Base-by-base conservation (phyloP, 106 monocot species). In the Dioscorea dumetorum region DNA sequence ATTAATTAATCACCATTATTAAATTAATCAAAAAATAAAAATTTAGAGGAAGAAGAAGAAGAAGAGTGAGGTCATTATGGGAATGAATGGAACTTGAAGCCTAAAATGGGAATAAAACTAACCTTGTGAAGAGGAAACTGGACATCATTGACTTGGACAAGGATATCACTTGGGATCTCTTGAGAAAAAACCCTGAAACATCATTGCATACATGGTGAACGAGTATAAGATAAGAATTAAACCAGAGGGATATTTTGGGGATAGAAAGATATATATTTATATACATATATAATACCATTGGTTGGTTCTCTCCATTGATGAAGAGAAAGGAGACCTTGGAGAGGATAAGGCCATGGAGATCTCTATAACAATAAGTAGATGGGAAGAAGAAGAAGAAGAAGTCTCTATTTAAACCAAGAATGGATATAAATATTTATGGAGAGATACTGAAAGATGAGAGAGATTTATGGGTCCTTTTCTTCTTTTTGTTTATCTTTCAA, bases 121-220 rank as follows among this genome's bases (percentile, higher is more conserved):
- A 85, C 89, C 82, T 85, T 90, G 70, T 85, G 89, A 32, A 90
- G 80, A 60, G 74, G 76, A 57, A 85, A 90, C 11, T 54, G 57
- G 23, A 67, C 63, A 20, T 72, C 71, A 48, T 74, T 85, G 57
- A 90, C 72, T 31, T 71, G 54, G 10, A 90, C 74, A 14, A 77
- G 58, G 35, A 90, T 63, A 35, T 90, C 89, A 17, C 76, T 69
- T 0, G 82, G 85, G 50, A 90, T 77, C 10, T 75, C 82, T 66
- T 77, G 82, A 18, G 82, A 77, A 5, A 74, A 65, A 22, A 82
- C 76, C 84, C 85, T 88, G 68, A 59, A 64, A 19, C 41, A 41
- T 10, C 10, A 8, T 41, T 41, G 41, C 41, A 2, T 8, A 21
- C n/a, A 75, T 16, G n/a, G 24, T 20, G 34, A 12, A 48, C 28